Evolutionary conservation across 1,284 basidiomycete species (phyloP).

Genomic region (Coniferiporia sulphurascens): DNA sequence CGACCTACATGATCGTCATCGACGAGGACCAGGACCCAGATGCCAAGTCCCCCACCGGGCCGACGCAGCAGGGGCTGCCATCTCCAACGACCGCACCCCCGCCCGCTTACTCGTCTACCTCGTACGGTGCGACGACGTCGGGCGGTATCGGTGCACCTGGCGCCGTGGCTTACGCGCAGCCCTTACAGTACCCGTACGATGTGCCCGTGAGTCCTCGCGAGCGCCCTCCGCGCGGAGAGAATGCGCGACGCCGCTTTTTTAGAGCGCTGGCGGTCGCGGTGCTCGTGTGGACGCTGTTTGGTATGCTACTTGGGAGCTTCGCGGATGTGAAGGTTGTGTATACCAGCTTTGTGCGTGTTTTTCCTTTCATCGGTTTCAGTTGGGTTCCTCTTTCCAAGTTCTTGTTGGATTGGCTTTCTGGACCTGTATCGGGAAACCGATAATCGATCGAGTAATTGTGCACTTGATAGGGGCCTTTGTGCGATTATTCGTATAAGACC

Average conservation of each 20-base stretch:
- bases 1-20: slow-evolving; percentile 5
- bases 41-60: not conserved
- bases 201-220: not conserved
- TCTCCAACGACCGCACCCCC: not conserved
- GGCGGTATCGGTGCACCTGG: not conserved
- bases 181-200: slow-evolving; percentile 8
- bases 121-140: not conserved
- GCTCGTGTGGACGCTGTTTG: slow-evolving; percentile 3
- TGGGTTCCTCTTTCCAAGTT: not conserved
- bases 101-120: slow-evolving; percentile 8
- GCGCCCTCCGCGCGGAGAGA: slow-evolving; percentile 1
- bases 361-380: not conserved
- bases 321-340: not conserved
- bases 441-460: too few species aligned
- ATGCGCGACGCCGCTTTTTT: slow-evolving; percentile 7
- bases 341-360: not conserved
- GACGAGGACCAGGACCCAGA: slow-evolving; percentile 6
- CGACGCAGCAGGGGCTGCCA: too few species aligned
- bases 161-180: not conserved
- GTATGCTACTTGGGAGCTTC: not conserved
- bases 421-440: too few species aligned
- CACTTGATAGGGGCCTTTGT: too few species aligned
- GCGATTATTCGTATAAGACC: too few species aligned
- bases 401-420: too few species aligned
- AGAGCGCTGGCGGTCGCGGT: slow-evolving; percentile 8